Evolutionary conservation across 2,329 filamentous ascomycete genomes (phyloP).

Genomic region (Aspergillus persii): DNA sequence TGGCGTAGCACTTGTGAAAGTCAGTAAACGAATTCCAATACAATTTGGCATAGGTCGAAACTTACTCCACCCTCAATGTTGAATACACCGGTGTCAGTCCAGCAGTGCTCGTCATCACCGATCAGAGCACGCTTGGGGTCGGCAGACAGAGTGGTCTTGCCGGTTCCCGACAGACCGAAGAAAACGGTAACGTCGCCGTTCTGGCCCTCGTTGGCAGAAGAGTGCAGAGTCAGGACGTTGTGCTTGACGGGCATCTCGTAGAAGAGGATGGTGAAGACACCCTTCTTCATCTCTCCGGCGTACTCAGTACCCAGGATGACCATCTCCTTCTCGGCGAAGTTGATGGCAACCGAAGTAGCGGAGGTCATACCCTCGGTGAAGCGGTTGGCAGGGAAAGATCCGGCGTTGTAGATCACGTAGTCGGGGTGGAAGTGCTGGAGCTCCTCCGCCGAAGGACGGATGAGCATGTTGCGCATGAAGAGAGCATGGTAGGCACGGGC

Average conservation of each 20-base stretch:
- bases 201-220: conserved; percentile 95
- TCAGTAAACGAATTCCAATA: not conserved
- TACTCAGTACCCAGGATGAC: conserved; percentile 99
- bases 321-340: conserved; percentile 99
- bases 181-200: conserved; percentile 96
- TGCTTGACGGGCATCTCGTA: conserved; percentile 99
- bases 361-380: conserved; percentile 99
- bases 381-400: conserved; percentile 96
- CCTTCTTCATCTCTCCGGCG: conserved; percentile 97
- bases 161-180: conserved; percentile 97
- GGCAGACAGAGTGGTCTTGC: conserved; percentile 97
- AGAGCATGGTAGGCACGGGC: conserved; percentile 98
- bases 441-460: conserved; percentile 86
- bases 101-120: conserved; percentile 99
- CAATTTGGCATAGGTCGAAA: not conserved
- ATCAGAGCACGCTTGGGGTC: conserved; percentile 96
- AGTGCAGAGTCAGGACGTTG: conserved; percentile 97
- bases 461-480: conserved; percentile 99
- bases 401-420: conserved; percentile 99
- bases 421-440: conserved; percentile 97
- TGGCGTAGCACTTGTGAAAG: conserved; percentile 74
- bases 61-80: conserved; percentile 87
- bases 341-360: conserved; percentile 94
- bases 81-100: conserved; percentile 94
- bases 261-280: conserved; percentile 97